phyloP scores from a whole-genome alignment of 2,329 filamentous ascomycete genomes.

The Didymellaceae sp. region DNA sequence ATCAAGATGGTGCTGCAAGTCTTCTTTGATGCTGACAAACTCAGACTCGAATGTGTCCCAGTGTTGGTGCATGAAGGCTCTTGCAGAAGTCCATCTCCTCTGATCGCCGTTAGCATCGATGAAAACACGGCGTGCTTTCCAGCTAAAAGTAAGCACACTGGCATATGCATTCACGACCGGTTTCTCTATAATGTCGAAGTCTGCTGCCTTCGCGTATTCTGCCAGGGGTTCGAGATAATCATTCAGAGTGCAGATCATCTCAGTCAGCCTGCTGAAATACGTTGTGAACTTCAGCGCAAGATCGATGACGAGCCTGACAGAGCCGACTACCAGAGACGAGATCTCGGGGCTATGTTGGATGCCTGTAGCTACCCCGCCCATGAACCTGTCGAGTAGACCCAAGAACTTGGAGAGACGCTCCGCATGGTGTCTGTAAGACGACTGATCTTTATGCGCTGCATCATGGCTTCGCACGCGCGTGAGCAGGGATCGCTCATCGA shows the following conservation, averaged over 20 bases:
- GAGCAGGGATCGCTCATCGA: conserved; percentile 21
- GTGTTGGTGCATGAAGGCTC: conserved; percentile 27
- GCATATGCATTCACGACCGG: conserved; percentile 23
- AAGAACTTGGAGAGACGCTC: conserved; percentile 26
- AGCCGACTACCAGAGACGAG: conserved; percentile 29
- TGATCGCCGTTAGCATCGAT: conserved; percentile 18
- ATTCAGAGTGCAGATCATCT: conserved; percentile 24
- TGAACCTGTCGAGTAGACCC: conserved; percentile 26
- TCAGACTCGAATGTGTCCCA: conserved; percentile 32
- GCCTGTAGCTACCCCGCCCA: conserved; percentile 26
- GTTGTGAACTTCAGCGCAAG: conserved; percentile 25
- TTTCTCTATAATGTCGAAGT: conserved; percentile 18
- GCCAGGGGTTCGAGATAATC: conserved; percentile 28
- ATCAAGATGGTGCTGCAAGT: conserved; percentile 24
- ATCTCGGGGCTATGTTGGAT: conserved; percentile 25
- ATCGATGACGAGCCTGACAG: conserved; percentile 26
- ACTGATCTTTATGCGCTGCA: conserved; percentile 20
- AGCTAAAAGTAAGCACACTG: conserved; percentile 26
- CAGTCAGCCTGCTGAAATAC: conserved; percentile 27
- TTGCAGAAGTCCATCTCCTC: conserved; percentile 20
- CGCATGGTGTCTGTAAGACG: conserved; percentile 24
- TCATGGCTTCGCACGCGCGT: conserved; percentile 13
- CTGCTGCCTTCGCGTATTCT: conserved; percentile 21
- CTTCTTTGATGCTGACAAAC: conserved; percentile 21
- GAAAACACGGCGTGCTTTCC: conserved; percentile 25